These are phyloP conservation scores for Cerioporus squamosus DNA, from an alignment of 1,284 basidiomycete genomes.

Conservation along the genomic window DNA sequence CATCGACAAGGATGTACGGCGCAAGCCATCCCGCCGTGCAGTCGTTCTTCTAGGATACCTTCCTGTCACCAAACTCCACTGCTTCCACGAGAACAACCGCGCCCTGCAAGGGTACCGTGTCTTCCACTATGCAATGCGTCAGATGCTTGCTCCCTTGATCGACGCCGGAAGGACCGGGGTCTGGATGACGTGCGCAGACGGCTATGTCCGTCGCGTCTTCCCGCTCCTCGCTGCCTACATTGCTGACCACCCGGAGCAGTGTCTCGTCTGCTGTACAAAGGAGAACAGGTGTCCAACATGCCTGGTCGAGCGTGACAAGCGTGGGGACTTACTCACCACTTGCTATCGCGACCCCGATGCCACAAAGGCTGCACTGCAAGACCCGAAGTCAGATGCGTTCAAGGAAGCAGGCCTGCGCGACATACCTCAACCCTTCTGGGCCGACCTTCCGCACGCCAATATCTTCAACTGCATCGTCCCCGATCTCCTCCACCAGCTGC, in stretches of 20 bases:
- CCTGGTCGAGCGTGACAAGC: not conserved
- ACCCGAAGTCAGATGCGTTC: not conserved
- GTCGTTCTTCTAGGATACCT: constrained; percentile 44
- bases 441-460: constrained; percentile 29
- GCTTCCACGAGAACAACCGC: constrained; percentile 28
- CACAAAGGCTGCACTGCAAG: not conserved
- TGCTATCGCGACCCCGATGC: not conserved
- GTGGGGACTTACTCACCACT: not conserved
- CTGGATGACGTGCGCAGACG: constrained; percentile 39
- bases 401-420: constrained; percentile 1
- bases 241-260: constrained; percentile 49
- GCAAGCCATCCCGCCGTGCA: constrained; percentile 31
- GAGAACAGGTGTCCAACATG: constrained; percentile 29
- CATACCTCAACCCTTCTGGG: constrained; percentile 35
- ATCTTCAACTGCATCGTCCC: constrained; percentile 30
- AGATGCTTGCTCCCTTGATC: constrained; percentile 30
- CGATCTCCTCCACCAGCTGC: constrained; percentile 32
- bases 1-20: constrained; percentile 35
- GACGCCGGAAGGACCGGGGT: constrained; percentile 39
- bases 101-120: constrained; percentile 32
- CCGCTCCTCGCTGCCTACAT: constrained; percentile 46
- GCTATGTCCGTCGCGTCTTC: constrained; percentile 31
- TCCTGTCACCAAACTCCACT: constrained; percentile 41
- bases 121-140: constrained; percentile 45
- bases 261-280: constrained; percentile 25